phyloP scores from a whole-genome alignment of 140 eudicot genomes.

The Bidens hawaiensis region DNA sequence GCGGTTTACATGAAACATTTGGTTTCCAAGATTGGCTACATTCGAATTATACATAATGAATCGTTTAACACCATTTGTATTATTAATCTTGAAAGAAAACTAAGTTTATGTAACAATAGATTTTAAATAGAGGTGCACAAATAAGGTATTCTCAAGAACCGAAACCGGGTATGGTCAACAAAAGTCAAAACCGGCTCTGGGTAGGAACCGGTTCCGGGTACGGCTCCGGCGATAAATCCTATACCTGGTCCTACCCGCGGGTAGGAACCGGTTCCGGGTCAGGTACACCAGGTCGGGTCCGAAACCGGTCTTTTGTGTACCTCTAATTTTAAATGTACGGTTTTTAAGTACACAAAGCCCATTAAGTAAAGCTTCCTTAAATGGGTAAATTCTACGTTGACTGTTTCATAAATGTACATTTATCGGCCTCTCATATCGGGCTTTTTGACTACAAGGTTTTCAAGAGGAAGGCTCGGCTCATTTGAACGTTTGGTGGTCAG shows the following conservation, averaged over 20 bases:
- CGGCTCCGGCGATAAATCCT: too few relatives aligned
- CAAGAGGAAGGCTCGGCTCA: constrained; percentile 60
- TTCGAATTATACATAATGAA: constrained; percentile 54
- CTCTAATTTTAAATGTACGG: constrained; percentile 80
- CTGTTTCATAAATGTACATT: constrained; percentile 69
- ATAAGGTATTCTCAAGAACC: too few relatives aligned
- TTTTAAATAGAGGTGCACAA: too few relatives aligned
- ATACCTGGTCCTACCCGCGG: too few relatives aligned
- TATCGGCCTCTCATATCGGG: constrained; percentile 93
- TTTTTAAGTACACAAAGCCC: constrained; percentile 64
- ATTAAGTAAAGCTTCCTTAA: constrained; percentile 79
- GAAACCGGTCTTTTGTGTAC: too few relatives aligned
- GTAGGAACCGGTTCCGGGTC: too few relatives aligned
- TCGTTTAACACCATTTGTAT: constrained; percentile 62
- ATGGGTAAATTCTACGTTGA: constrained; percentile 79
- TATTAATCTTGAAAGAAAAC: constrained; percentile 79
- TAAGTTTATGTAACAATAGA: constrained; percentile 72
- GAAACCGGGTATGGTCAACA: too few relatives aligned
- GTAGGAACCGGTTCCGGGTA: too few relatives aligned
- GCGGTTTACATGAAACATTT: constrained; percentile 76
- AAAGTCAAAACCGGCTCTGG: too few relatives aligned
- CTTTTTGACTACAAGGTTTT: constrained; percentile 62
- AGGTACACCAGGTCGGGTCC: too few relatives aligned
- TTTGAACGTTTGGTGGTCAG: constrained; percentile 42
- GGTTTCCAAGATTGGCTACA: constrained; percentile 73